Conservation (phyloP, 352 stramenopile genomes). For the Elongisporangium senticosum region DNA sequence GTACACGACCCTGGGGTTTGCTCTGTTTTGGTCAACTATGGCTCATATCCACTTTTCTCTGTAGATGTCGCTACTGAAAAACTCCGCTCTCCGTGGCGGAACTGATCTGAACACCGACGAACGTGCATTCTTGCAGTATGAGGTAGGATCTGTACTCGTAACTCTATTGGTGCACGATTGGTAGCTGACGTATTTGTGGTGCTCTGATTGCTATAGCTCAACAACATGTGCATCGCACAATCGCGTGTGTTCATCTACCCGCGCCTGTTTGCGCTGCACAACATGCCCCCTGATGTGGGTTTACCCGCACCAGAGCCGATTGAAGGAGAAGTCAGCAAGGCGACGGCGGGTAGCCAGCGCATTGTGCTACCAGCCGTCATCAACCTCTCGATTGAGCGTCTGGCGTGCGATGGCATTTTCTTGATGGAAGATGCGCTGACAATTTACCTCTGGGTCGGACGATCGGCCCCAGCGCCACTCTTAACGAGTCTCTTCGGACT, state of each 20-base stretch:
- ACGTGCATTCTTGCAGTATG: slow-evolving; percentile 89
- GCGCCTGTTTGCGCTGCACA: slow-evolving; percentile 93
- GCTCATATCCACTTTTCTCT: slow-evolving; percentile 2
- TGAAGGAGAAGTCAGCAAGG: slow-evolving; percentile 37
- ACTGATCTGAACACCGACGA: slow-evolving; percentile 96
- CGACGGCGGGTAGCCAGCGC: slow-evolving; percentile 49
- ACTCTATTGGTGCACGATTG: neutral
- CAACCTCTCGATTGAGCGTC: slow-evolving; percentile 93
- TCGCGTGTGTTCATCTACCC: slow-evolving; percentile 96
- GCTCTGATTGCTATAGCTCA: slow-evolving; percentile 44
- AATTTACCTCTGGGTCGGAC: slow-evolving; percentile 96
- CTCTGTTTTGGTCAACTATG: slow-evolving; percentile 2
- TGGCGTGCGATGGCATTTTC: slow-evolving; percentile 94
- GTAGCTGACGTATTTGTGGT: slow-evolving; percentile 4
- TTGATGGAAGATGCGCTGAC: slow-evolving; percentile 95
- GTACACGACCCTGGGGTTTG: slow-evolving; percentile 7
- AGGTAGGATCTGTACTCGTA: slow-evolving; percentile 21
- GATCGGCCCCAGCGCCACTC: slow-evolving; percentile 78
- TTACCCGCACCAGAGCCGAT: slow-evolving; percentile 32
- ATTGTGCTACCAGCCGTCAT: slow-evolving; percentile 89
- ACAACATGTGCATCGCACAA: slow-evolving; percentile 92
- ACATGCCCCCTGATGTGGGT: slow-evolving; percentile 87
- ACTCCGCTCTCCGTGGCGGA: slow-evolving; percentile 93
- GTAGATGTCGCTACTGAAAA: slow-evolving; percentile 97
- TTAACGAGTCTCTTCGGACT: slow-evolving; percentile 94